Base-by-base conservation (phyloP, 2,329 filamentous ascomycete species). In the Chaetothyriales sp. region DNA sequence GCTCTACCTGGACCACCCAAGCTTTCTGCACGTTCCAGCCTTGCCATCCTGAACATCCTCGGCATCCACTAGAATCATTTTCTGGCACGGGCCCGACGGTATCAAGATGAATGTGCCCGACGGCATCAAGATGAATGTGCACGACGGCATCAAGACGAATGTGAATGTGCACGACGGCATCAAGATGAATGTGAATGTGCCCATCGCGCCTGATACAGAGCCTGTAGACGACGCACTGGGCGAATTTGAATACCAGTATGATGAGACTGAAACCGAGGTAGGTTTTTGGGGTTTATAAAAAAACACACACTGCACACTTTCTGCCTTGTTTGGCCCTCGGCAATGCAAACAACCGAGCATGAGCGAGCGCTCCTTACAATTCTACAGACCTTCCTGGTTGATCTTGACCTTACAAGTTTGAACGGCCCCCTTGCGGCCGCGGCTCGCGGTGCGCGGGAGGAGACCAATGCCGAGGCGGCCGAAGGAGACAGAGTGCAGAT, bases 191-290 rank as follows among this genome's bases (percentile, higher is more conserved):
- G n/a, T n/a, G n/a, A n/a, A n/a, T n/a, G n/a, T n/a, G n/a, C n/a
- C n/a, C n/a, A n/a, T n/a, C n/a, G n/a, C n/a, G n/a, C n/a, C n/a
- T n/a, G n/a, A n/a, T n/a, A n/a, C n/a, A n/a, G n/a, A n/a, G n/a
- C n/a, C n/a, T n/a, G n/a, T n/a, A n/a, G n/a, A n/a, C n/a, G n/a
- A n/a, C n/a, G n/a, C n/a, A n/a, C n/a, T 25, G 22, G 22, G 58
- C 25, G 69, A 69, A 37, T 81, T 75, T 68, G 78, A 82, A 58
- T 82, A 81, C 63, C 78, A 82, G 59, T 81, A 81, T 57, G 65
- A 75, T 59, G 66, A 71, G 5, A 69, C 67, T 6, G 72, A 76
- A 49, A 75, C 71, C 22, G 77, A 77, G 66, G 76, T 77, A 62
- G 59, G 58, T 48, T n/a, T 18, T 51, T 49, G n/a, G 43, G 28